These are phyloP conservation scores for Prunus mongolica DNA, from an alignment of 306 rosid species.

Conservation along the genomic window DNA sequence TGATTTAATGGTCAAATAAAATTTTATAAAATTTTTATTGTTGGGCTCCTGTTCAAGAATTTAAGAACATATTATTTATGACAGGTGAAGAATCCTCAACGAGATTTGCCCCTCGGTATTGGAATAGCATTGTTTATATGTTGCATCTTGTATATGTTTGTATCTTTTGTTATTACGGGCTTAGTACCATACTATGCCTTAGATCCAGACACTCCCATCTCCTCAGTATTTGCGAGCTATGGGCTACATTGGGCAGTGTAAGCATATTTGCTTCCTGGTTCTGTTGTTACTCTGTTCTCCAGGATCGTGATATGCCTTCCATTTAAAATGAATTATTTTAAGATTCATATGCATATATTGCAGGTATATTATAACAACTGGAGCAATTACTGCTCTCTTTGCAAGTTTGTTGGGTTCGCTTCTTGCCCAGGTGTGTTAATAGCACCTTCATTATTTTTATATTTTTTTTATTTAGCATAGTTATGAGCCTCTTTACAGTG, in stretches of 20 bases:
- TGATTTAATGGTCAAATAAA: background rate
- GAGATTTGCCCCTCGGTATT: slow-evolving; percentile 67
- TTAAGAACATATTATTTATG: slow-evolving; percentile 1
- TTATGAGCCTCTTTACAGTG: slow-evolving; percentile 11
- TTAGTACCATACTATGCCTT: slow-evolving; percentile 59
- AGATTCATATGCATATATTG: slow-evolving; percentile 11
- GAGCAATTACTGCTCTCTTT: slow-evolving; percentile 80
- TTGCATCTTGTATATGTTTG: slow-evolving; percentile 64
- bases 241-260: slow-evolving; percentile 80
- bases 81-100: slow-evolving; percentile 73
- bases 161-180: slow-evolving; percentile 61
- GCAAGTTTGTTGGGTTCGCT: slow-evolving; percentile 76
- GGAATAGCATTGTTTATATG: slow-evolving; percentile 54
- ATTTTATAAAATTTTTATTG: background rate
- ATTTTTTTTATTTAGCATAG: slow-evolving; percentile 7
- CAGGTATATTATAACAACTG: slow-evolving; percentile 71
- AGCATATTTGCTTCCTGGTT: slow-evolving; percentile 30
- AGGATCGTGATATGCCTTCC: background rate
- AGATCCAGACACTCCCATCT: slow-evolving; percentile 71
- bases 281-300: slow-evolving; percentile 7
- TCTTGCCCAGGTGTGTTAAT: slow-evolving; percentile 72
- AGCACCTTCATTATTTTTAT: background rate
- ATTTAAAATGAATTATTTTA: slow-evolving; percentile 7
- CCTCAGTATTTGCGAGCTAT: slow-evolving; percentile 55
- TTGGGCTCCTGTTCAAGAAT: background rate